These are phyloP conservation scores for Cladosporium sp. DNA, from an alignment of 2,329 filamentous ascomycete species.

Conservation along the genomic window DNA sequence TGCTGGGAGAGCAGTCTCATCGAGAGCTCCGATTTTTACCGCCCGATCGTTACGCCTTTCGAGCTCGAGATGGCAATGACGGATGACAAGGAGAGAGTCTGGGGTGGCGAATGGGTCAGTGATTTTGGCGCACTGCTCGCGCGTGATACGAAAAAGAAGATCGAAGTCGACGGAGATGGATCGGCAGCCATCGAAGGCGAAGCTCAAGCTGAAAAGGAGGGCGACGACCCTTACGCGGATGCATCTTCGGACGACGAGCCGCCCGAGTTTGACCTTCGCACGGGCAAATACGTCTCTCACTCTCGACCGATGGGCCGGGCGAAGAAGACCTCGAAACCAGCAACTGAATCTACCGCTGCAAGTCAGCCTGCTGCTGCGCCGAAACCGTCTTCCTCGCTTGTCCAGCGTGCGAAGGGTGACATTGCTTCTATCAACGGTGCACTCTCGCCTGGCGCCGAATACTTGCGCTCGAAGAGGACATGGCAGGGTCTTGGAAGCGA, in stretches of 20 bases:
- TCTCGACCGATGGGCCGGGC: constrained; percentile 61
- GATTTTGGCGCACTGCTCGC: constrained; percentile 68
- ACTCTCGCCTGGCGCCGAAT: constrained; percentile 88
- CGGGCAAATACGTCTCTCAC: constrained; percentile 72
- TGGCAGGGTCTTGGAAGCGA: constrained; percentile 92
- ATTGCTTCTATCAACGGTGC: constrained; percentile 77
- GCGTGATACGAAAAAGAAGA: constrained; percentile 18
- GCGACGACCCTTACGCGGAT: constrained; percentile 57
- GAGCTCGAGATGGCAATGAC: constrained; percentile 75
- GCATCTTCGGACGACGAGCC: constrained; percentile 47
- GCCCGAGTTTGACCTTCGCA: constrained; percentile 87
- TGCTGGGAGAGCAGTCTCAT: constrained; percentile 96
- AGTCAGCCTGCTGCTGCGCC: constrained; percentile 2
- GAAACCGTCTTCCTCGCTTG: constrained; percentile 45
- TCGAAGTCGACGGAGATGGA: constrained; percentile 24
- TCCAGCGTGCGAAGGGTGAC: constrained; percentile 61
- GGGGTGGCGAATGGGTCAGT: constrained; percentile 84
- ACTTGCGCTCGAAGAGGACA: constrained; percentile 69
- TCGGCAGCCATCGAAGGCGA: constrained; percentile 20
- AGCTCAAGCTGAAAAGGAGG: constrained; percentile 51
- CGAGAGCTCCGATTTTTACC: constrained; percentile 82
- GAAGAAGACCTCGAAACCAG: background rate
- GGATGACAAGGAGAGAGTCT: constrained; percentile 68
- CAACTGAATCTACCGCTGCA: constrained; percentile 20
- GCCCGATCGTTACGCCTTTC: constrained; percentile 89